A percentile compares a stretch with the other conserved stretches of the same genome.
These are phyloP conservation scores for Leishmania gerbilli DNA, from an alignment of 208 protist genomes.

Conservation along the genomic window DNA sequence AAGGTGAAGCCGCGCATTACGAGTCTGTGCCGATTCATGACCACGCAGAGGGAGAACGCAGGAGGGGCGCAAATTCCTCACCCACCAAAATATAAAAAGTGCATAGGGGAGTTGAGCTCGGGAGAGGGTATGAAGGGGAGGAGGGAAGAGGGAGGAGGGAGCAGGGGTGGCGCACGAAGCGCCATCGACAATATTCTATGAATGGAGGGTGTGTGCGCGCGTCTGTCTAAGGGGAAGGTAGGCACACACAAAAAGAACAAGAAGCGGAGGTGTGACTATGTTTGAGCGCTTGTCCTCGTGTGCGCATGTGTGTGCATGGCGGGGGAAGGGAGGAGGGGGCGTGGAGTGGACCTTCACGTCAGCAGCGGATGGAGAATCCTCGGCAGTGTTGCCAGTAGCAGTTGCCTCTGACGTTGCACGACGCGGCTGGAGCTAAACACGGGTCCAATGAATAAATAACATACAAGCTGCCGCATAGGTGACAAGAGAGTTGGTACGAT, in stretches of 20 bases:
- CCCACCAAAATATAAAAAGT: background rate
- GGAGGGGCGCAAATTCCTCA: background rate
- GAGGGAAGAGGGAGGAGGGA: background rate
- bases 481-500: background rate
- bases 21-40: background rate
- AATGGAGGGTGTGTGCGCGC: background rate
- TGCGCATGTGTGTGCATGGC: background rate
- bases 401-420: background rate
- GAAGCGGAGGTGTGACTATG: background rate
- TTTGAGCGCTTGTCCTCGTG: background rate
- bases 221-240: background rate
- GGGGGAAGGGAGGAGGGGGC: background rate
- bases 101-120: background rate
- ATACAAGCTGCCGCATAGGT: background rate
- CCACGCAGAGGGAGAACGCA: background rate
- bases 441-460: background rate
- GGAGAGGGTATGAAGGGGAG: too few relatives aligned
- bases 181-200: conserved; percentile 27
- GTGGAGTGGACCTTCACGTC: background rate
- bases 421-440: background rate
- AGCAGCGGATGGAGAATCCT: background rate
- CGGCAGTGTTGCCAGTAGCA: background rate
- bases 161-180: background rate
- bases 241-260: conserved; percentile 13
- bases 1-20: background rate